These are phyloP conservation scores for Reticulascus tulasneorum DNA, from an alignment of 2,329 filamentous ascomycete species.

Conservation along the genomic window DNA sequence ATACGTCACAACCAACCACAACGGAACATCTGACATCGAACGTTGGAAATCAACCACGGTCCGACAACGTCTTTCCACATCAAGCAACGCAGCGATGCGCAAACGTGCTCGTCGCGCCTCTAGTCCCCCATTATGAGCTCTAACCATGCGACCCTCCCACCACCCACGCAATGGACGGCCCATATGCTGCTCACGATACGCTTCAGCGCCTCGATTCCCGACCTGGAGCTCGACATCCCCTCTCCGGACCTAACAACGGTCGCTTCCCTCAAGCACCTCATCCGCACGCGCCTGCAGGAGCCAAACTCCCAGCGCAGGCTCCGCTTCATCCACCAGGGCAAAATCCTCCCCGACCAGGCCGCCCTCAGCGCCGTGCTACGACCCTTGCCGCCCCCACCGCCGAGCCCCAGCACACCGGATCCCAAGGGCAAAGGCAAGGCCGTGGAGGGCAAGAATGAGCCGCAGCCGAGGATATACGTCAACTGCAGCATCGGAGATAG, in stretches of 20 bases:
- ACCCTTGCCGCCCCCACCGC: constrained; percentile 52
- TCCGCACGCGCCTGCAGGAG: constrained; percentile 66
- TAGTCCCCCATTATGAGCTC: no score
- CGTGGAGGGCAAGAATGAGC: constrained; percentile 42
- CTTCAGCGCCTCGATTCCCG: constrained; percentile 81
- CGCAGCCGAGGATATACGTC: constrained; percentile 67
- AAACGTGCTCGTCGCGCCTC: no score
- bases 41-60: no score
- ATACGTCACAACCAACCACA: no score
- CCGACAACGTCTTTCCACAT: no score
- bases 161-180: no score
- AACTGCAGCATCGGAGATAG: constrained; percentile 87
- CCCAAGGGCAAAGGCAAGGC: constrained; percentile 64
- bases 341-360: constrained; percentile 71
- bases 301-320: constrained; percentile 65
- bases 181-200: constrained; percentile 78
- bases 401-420: constrained; percentile 22
- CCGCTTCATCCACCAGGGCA: constrained; percentile 86
- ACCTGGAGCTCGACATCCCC: constrained; percentile 74
- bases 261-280: constrained; percentile 74
- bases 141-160: no score
- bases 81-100: no score
- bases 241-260: constrained; percentile 66
- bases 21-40: no score
- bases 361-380: constrained; percentile 67